phyloP scores from a whole-genome alignment of 192 early-diverging fungal species.

The Coemansia sp. region DNA sequence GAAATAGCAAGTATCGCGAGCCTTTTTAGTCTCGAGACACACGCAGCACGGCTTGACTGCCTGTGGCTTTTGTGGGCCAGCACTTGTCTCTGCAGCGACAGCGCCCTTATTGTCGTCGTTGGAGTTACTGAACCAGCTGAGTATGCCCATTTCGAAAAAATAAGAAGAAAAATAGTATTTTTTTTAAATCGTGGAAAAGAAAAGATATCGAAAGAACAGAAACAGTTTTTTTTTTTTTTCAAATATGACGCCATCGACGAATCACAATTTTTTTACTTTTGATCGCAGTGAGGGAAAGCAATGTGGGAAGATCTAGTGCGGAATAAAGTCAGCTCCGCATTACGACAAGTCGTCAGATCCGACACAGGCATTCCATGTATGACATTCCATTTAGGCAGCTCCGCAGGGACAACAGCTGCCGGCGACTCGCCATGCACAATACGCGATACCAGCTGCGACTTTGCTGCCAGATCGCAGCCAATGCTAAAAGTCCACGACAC shows the following conservation, averaged over 20 bases:
- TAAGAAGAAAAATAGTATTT: not conserved
- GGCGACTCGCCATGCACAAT: slow-evolving; percentile 25
- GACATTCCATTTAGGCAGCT: slow-evolving; percentile 17
- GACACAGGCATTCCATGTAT: not conserved
- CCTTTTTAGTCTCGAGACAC: slow-evolving; percentile 93
- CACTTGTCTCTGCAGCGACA: not conserved
- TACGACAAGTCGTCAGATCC: slow-evolving; percentile 4
- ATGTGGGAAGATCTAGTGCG: not conserved
- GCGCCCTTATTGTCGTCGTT: slow-evolving; percentile 4
- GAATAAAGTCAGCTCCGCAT: slow-evolving; percentile 21
- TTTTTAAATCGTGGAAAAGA: not conserved
- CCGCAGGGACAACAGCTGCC: not conserved
- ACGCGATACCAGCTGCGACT: slow-evolving; percentile 24
- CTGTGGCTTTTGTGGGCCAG: not conserved
- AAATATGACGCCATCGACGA: not conserved
- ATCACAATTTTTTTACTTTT: not conserved
- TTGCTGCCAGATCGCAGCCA: slow-evolving; percentile 18
- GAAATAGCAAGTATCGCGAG: slow-evolving; percentile 88
- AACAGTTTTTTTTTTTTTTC: not conserved
- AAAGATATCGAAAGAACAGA: not conserved
- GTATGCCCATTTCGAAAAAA: slow-evolving; percentile 5
- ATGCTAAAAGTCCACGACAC: slow-evolving; percentile 37
- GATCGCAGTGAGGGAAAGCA: slow-evolving; percentile 6
- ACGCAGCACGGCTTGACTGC: slow-evolving; percentile 92
- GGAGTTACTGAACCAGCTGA: not conserved